phyloP scores from a whole-genome alignment of 441 rosid genomes.

The Aleurites moluccanus region DNA sequence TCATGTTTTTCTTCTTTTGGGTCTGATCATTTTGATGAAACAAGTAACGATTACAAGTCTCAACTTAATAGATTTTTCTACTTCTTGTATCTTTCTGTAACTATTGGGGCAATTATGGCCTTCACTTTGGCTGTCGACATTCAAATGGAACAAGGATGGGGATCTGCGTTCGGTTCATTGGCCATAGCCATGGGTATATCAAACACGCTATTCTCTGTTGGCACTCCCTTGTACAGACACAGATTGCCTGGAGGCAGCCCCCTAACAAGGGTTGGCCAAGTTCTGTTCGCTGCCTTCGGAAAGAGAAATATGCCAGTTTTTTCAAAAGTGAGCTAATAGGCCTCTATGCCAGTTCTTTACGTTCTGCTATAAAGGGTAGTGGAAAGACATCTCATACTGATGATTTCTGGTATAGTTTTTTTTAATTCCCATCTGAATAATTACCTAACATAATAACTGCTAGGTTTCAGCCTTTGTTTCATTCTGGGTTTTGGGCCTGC shows the following conservation, averaged over 20 bases:
- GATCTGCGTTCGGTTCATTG: conserved; percentile 81
- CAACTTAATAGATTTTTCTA: conserved; percentile 91
- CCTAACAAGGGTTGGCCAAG: conserved; percentile 88
- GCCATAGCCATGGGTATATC: conserved; percentile 91
- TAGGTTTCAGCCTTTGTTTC: neutral
- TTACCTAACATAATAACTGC: neutral
- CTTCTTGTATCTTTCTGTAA: conserved; percentile 86
- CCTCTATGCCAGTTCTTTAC: conserved; percentile 74
- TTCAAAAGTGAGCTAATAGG: conserved; percentile 71
- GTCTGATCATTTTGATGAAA: conserved; percentile 96
- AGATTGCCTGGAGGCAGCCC: conserved; percentile 99
- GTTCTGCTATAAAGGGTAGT: conserved; percentile 81
- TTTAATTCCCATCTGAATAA: conserved; percentile 5
- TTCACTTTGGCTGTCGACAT: conserved; percentile 88
- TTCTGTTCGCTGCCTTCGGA: conserved; percentile 71
- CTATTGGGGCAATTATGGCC: conserved; percentile 81
- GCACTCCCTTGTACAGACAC: conserved; percentile 88
- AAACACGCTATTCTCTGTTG: conserved; percentile 68
- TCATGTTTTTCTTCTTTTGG: conserved; percentile 97
- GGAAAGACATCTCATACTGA: conserved; percentile 72
- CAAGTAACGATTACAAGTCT: conserved; percentile 63
- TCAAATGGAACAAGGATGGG: conserved; percentile 84
- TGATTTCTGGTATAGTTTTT: conserved; percentile 52
- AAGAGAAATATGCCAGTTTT: conserved; percentile 61
- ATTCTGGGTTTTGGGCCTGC: conserved; percentile 18